Percentiles rank a stretch among this genome's conserved stretches.
These are phyloP conservation scores for Protomyces macrosporus DNA, from an alignment of 1,139 yeast genomes.

Conservation along the genomic window DNA sequence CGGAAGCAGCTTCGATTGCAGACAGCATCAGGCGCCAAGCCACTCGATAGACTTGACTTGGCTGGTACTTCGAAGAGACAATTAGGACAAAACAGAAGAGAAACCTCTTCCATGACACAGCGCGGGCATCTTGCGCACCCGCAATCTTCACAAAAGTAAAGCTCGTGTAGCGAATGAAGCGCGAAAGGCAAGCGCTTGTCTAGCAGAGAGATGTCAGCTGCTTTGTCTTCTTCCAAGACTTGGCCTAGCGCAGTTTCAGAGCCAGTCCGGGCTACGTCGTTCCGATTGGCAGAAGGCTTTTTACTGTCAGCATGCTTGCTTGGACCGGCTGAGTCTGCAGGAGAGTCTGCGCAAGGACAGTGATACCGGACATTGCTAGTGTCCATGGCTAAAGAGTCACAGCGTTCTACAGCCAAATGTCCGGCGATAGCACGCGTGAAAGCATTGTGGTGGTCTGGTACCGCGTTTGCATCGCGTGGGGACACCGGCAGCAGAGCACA, in stretches of 20 bases:
- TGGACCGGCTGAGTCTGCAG: not conserved
- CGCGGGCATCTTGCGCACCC: conserved; percentile 32
- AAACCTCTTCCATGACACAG: conserved; percentile 33
- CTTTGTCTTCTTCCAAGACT: not conserved
- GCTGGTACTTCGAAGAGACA: conserved; percentile 32
- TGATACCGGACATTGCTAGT: conserved; percentile 46
- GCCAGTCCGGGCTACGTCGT: too few relatives aligned
- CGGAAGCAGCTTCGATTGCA: conserved; percentile 32
- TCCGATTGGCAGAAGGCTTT: too few relatives aligned
- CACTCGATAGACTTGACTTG: not conserved
- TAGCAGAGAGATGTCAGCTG: not conserved
- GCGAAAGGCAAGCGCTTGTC: conserved; percentile 27
- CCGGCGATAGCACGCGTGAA: too few relatives aligned
- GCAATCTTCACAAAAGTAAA: conserved; percentile 33
- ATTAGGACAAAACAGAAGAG: conserved; percentile 32
- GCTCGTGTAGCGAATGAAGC: conserved; percentile 29
- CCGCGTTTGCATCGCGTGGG: too few relatives aligned
- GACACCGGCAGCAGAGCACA: too few relatives aligned
- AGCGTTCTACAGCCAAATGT: too few relatives aligned
- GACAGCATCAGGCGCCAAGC: conserved; percentile 3
- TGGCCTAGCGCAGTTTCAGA: too few relatives aligned
- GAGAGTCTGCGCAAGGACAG: conserved; percentile 32
- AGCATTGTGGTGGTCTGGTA: too few relatives aligned
- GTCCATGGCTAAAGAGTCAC: conserved; percentile 34
- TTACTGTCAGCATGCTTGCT: too few relatives aligned